Evolutionary conservation across 2,329 filamentous ascomycete species (phyloP).

Genomic region (Neonectria coccinea): DNA sequence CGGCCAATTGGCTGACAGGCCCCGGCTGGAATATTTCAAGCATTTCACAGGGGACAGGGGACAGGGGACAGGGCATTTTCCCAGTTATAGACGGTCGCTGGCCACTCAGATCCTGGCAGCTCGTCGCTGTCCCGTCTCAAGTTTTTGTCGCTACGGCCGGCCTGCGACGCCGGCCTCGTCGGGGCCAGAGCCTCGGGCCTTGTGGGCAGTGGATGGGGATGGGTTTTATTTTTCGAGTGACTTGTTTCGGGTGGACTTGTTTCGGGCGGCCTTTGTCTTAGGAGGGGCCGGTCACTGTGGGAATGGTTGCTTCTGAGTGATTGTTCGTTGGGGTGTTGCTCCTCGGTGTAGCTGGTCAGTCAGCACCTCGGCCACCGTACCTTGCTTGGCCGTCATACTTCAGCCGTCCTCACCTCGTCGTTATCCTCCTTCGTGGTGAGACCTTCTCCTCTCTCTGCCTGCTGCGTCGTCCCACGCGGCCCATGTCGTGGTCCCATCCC

Average conservation of each 20-base stretch:
- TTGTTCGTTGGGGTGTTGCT: no score
- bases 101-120: conserved; percentile 12
- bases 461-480: conserved; percentile 2
- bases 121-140: conserved; percentile 19
- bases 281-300: neutral
- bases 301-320: neutral
- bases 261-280: no score
- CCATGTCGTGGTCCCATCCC: conserved; percentile 11
- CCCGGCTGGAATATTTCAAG: neutral
- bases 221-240: no score
- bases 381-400: neutral
- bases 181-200: conserved; percentile 10
- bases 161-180: conserved; percentile 33
- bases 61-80: no score
- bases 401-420: neutral
- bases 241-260: no score
- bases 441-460: neutral
- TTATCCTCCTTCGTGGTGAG: neutral
- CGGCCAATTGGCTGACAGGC: conserved; percentile 36
- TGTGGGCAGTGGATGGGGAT: neutral
- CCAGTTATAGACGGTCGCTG: neutral
- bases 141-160: conserved; percentile 17
- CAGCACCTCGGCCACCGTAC: no score
- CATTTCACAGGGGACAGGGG: no score
- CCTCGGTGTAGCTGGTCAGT: no score